phyloP scores from a whole-genome alignment of 1,284 basidiomycete genomes.

The Marasmius fiardii region DNA sequence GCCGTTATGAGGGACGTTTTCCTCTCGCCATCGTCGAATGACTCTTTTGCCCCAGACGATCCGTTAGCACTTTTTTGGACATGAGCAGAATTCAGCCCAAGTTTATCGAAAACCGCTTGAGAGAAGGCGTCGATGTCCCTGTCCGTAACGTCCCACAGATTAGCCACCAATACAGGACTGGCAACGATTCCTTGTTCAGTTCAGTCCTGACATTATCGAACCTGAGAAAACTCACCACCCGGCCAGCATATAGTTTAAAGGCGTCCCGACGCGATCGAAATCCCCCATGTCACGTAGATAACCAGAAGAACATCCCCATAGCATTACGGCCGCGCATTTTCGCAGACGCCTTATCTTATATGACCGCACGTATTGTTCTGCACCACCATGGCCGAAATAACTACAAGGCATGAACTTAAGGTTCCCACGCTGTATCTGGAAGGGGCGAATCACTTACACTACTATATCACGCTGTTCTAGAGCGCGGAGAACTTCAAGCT shows the following conservation, averaged over 20 bases:
- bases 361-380: slow-evolving; percentile 90
- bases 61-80: slow-evolving; percentile 24
- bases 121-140: slow-evolving; percentile 94
- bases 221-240: slow-evolving; percentile 72
- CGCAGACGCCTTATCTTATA: slow-evolving; percentile 80
- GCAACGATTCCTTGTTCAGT: slow-evolving; percentile 8
- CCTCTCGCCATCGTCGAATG: slow-evolving; percentile 10
- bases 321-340: slow-evolving; percentile 89
- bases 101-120: slow-evolving; percentile 76
- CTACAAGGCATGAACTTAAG: slow-evolving; percentile 36
- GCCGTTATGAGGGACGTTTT: slow-evolving; percentile 69
- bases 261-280: slow-evolving; percentile 89
- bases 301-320: slow-evolving; percentile 99
- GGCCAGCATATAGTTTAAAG: slow-evolving; percentile 93
- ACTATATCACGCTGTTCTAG: slow-evolving; percentile 76
- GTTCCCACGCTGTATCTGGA: neutral
- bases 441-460: slow-evolving; percentile 57
- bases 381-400: slow-evolving; percentile 97
- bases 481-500: slow-evolving; percentile 76
- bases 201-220: neutral
- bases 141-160: slow-evolving; percentile 98
- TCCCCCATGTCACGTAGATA: slow-evolving; percentile 87
- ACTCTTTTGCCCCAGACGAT: slow-evolving; percentile 12
- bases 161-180: slow-evolving; percentile 90
- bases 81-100: slow-evolving; percentile 51